phyloP scores from a whole-genome alignment of 305 asterid genomes.

The Stenogyne calaminthoides region DNA sequence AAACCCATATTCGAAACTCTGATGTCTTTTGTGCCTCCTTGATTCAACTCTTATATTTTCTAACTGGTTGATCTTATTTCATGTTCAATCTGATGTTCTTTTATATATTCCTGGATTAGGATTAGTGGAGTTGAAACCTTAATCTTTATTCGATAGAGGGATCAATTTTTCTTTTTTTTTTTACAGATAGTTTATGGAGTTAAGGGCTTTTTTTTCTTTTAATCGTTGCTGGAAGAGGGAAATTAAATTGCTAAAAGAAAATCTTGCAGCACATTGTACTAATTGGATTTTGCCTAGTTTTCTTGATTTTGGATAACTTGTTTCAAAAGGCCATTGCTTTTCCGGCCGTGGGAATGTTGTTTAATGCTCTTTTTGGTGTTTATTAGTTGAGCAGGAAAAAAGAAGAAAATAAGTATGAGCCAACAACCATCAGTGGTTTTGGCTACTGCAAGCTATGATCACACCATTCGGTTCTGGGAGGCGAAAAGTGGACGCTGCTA shows the following conservation, averaged over 20 bases:
- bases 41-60: no score
- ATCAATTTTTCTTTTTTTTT: not conserved
- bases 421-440: constrained; percentile 93
- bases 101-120: not conserved
- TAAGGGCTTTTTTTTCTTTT: not conserved
- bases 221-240: not conserved
- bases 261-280: constrained; percentile 12
- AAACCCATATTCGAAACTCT: not conserved
- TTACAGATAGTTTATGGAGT: not conserved
- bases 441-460: constrained; percentile 98
- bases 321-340: constrained; percentile 15
- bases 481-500: constrained; percentile 86
- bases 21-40: not conserved
- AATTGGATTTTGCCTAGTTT: not conserved
- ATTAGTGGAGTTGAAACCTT: not conserved
- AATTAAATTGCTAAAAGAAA: not conserved
- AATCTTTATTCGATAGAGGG: not conserved
- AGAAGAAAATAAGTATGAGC: constrained; percentile 48
- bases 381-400: constrained; percentile 18
- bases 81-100: not conserved
- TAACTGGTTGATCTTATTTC: not conserved
- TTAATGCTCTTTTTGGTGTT: not conserved
- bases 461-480: constrained; percentile 96
- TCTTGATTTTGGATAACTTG: not conserved
- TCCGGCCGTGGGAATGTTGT: not conserved